These are phyloP conservation scores for Russula compacta DNA, from an alignment of 768 basidiomycete genomes.

Conservation along the genomic window DNA sequence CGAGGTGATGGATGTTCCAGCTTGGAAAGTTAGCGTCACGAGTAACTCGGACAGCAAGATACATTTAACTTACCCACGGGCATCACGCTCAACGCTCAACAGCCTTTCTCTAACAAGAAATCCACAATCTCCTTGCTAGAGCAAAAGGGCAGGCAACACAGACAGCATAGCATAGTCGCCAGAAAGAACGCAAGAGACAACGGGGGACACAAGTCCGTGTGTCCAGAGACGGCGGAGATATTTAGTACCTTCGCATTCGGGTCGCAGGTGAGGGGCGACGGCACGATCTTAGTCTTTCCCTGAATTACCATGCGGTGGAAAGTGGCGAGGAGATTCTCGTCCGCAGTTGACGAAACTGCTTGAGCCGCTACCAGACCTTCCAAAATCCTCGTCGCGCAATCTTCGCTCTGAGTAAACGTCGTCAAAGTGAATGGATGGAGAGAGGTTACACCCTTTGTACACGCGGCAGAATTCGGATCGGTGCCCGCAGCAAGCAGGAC, in stretches of 20 bases:
- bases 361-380: constrained; percentile 26
- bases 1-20: constrained; percentile 49
- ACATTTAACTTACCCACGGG: constrained; percentile 34
- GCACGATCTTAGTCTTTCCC: constrained; percentile 22
- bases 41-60: not conserved
- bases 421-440: constrained; percentile 27
- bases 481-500: constrained; percentile 40
- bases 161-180: constrained; percentile 25
- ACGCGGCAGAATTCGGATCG: constrained; percentile 32
- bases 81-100: constrained; percentile 36
- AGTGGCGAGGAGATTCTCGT: constrained; percentile 24
- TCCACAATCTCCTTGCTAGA: constrained; percentile 34
- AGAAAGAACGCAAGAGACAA: constrained; percentile 23
- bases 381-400: constrained; percentile 21
- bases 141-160: constrained; percentile 23
- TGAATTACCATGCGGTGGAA: constrained; percentile 26
- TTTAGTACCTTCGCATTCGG: constrained; percentile 28
- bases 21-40: constrained; percentile 26
- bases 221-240: constrained; percentile 20
- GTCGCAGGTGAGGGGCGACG: constrained; percentile 25
- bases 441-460: constrained; percentile 21
- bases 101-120: constrained; percentile 39
- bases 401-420: constrained; percentile 21
- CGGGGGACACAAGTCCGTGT: constrained; percentile 21
- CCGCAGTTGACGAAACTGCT: constrained; percentile 26